A percentile compares a stretch with the other conserved stretches of the same genome.
Evolutionary conservation across 2,329 filamentous ascomycete species (phyloP).

Genomic region (Teratosphaeria epicoccoides): DNA sequence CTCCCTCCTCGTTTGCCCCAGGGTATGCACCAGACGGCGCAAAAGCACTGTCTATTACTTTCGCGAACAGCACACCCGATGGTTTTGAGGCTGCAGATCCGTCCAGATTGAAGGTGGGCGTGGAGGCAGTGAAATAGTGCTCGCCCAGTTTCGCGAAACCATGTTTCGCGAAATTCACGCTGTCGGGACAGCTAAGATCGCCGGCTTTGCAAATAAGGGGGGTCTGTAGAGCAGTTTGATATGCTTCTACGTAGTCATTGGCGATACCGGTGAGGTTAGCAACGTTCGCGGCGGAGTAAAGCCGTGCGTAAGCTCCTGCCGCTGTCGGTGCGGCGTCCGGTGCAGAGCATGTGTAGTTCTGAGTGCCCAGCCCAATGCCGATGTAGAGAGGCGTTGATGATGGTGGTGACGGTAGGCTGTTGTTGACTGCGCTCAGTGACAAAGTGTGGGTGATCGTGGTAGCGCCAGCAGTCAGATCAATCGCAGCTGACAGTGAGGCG

Average conservation of each 20-base stretch:
- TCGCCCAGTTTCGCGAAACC: neutral
- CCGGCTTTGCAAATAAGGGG: neutral
- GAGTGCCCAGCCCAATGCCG: neutral
- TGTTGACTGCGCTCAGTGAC: neutral
- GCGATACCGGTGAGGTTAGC: neutral
- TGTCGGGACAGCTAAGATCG: neutral
- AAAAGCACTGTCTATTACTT: neutral
- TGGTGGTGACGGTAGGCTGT: neutral
- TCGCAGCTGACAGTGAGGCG: neutral
- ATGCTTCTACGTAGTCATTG: neutral
- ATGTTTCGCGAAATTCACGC: neutral
- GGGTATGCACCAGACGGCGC: neutral
- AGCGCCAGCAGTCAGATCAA: neutral
- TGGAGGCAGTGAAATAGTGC: neutral
- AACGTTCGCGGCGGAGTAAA: neutral
- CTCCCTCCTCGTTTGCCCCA: neutral
- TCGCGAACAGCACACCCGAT: neutral
- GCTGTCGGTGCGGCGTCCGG: neutral
- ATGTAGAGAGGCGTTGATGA: neutral
- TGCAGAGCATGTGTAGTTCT: neutral
- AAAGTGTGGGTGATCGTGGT: neutral
- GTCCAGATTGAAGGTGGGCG: neutral
- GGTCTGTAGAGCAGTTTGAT: neutral
- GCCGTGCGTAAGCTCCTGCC: neutral
- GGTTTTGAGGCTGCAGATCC: neutral